A percentile compares a stretch with the other conserved stretches of the same genome.
These are phyloP conservation scores for Capsaspora owczarzaki DNA, from an alignment of 78 protist genomes.

Conservation along the genomic window DNA sequence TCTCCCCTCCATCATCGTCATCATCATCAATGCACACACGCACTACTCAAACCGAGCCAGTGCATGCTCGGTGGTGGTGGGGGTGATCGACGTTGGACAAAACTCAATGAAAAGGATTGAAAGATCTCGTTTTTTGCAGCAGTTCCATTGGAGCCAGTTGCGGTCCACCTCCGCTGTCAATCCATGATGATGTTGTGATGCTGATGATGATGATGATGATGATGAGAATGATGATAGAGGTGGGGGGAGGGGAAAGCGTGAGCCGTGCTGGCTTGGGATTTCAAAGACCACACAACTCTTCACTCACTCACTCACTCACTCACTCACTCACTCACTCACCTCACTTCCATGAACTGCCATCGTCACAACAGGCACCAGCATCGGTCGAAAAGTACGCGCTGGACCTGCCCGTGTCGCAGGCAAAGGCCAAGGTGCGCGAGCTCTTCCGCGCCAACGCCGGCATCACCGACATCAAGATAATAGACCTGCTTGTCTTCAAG, in stretches of 20 bases:
- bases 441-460: neutral
- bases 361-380: neutral
- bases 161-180: too few relatives aligned
- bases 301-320: neutral
- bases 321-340: neutral
- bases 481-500: constrained; percentile 22
- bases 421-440: neutral
- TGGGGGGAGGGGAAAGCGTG: neutral
- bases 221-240: too few relatives aligned
- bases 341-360: neutral
- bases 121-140: too few relatives aligned
- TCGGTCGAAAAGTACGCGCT: neutral
- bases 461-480: constrained; percentile 5
- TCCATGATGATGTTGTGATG: too few relatives aligned
- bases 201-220: too few relatives aligned
- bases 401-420: neutral
- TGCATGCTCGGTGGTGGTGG: neutral
- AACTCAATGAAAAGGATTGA: too few relatives aligned
- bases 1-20: neutral
- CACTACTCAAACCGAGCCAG: neutral
- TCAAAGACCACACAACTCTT: neutral
- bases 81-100: too few relatives aligned
- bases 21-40: neutral
- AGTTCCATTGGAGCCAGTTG: too few relatives aligned
- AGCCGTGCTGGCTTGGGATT: neutral